phyloP scores from a whole-genome alignment of 352 stramenopile species.

The Phytophthora pseudosyringae region DNA sequence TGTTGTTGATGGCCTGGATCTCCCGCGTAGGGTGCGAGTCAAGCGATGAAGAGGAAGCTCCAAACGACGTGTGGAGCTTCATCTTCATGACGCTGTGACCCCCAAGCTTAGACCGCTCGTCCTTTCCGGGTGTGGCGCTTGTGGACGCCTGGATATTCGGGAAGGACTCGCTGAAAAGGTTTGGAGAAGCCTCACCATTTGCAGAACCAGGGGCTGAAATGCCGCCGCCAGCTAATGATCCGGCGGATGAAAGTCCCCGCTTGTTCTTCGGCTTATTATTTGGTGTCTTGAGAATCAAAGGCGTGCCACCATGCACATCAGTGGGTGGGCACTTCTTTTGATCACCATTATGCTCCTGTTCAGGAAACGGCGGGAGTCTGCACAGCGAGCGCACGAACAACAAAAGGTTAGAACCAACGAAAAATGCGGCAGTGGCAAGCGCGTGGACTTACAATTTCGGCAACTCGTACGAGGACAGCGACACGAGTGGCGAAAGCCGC shows the following conservation, averaged over 20 bases:
- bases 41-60: conserved; percentile 37
- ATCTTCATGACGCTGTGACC: conserved; percentile 76
- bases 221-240: conserved; percentile 27
- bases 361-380: conserved; percentile 72
- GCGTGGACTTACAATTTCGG: conserved; percentile 65
- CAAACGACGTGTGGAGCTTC: conserved; percentile 74
- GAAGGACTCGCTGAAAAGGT: conserved; percentile 59
- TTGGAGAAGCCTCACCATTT: conserved; percentile 28
- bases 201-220: conserved; percentile 47
- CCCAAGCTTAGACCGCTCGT: conserved; percentile 68
- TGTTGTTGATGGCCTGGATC: conserved; percentile 87
- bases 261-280: conserved; percentile 11
- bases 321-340: neutral
- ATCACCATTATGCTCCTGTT: conserved; percentile 32
- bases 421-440: neutral
- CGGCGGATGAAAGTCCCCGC: conserved; percentile 19
- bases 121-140: conserved; percentile 67
- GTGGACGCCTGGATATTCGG: conserved; percentile 85
- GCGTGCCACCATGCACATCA: neutral
- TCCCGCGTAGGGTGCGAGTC: conserved; percentile 60
- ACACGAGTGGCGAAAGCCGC: conserved; percentile 64
- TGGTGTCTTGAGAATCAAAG: conserved; percentile 17
- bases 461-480: conserved; percentile 58
- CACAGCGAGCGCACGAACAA: conserved; percentile 3
- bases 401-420: conserved; percentile 15